Evolutionary conservation across 169 alveolate species (phyloP).

Genomic region (Haemoproteus tartakovskyi): DNA sequence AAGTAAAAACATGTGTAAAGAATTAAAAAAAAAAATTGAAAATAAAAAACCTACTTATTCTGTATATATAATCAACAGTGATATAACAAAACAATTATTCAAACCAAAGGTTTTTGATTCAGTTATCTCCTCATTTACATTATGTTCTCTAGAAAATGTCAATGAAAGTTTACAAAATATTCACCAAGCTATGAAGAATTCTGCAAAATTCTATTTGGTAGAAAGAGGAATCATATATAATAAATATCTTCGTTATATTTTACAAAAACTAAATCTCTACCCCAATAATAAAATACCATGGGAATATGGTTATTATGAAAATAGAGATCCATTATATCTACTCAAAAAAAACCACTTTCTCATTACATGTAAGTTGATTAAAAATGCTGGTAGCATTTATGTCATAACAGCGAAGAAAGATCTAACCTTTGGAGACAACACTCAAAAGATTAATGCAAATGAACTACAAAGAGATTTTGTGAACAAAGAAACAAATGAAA

Average conservation of each 20-base stretch:
- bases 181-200: slow-evolving; percentile 68
- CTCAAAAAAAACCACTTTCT: slow-evolving; percentile 43
- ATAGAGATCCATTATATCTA: slow-evolving; percentile 72
- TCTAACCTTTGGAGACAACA: neutral
- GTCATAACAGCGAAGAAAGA: slow-evolving; percentile 53
- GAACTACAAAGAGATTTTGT: no score
- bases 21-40: slow-evolving; percentile 73
- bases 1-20: slow-evolving; percentile 74
- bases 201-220: slow-evolving; percentile 68
- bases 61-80: slow-evolving; percentile 72
- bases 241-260: slow-evolving; percentile 52
- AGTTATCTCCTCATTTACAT: slow-evolving; percentile 74
- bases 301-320: slow-evolving; percentile 79
- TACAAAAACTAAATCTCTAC: slow-evolving; percentile 70
- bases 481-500: no score
- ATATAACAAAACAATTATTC: slow-evolving; percentile 67
- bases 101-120: slow-evolving; percentile 73
- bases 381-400: slow-evolving; percentile 62
- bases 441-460: no score
- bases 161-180: slow-evolving; percentile 66
- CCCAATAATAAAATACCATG: slow-evolving; percentile 80
- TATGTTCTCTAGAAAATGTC: slow-evolving; percentile 78
- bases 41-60: slow-evolving; percentile 72
- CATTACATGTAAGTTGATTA: slow-evolving; percentile 34
- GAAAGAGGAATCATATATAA: slow-evolving; percentile 77